phyloP scores from a whole-genome alignment of 2,329 filamentous ascomycete genomes.

The Botrytis hyacinthi region DNA sequence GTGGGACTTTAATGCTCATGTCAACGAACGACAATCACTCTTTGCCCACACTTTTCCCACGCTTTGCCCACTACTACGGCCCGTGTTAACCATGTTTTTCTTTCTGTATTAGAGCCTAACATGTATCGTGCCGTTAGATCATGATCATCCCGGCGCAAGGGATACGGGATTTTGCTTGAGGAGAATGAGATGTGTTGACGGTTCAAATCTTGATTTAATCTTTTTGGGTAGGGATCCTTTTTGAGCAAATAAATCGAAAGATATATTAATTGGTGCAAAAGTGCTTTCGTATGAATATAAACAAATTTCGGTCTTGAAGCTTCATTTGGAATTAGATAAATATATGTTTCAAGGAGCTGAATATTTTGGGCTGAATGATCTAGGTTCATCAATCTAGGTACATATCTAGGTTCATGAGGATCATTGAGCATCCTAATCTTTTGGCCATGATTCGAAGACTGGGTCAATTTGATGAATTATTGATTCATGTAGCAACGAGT shows the following conservation, averaged over 20 bases:
- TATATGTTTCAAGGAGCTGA: slow-evolving; percentile 14
- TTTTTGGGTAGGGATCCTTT: neutral
- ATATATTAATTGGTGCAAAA: neutral
- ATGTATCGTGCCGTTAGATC: slow-evolving; percentile 15
- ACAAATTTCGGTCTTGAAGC: slow-evolving; percentile 18
- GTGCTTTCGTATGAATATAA: slow-evolving; percentile 8
- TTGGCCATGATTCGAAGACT: neutral
- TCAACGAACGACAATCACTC: neutral
- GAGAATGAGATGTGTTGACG: neutral
- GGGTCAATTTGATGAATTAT: neutral
- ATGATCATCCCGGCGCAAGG: slow-evolving; percentile 21
- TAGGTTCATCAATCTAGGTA: neutral
- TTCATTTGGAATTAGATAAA: slow-evolving; percentile 10
- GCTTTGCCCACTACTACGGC: slow-evolving; percentile 12
- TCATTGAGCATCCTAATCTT: slow-evolving; percentile 16
- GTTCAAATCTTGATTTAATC: slow-evolving; percentile 8
- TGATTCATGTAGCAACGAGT: neutral
- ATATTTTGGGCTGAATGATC: slow-evolving; percentile 7
- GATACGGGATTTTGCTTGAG: slow-evolving; percentile 19
- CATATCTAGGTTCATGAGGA: slow-evolving; percentile 7
- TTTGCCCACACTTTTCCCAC: neutral
- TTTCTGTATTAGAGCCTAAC: neutral
- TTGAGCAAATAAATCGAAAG: neutral
- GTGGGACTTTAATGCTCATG: slow-evolving; percentile 12
- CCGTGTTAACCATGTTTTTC: slow-evolving; percentile 20